Conservation (phyloP, 139 green algal species). For the Coccomyxa sp. region DNA sequence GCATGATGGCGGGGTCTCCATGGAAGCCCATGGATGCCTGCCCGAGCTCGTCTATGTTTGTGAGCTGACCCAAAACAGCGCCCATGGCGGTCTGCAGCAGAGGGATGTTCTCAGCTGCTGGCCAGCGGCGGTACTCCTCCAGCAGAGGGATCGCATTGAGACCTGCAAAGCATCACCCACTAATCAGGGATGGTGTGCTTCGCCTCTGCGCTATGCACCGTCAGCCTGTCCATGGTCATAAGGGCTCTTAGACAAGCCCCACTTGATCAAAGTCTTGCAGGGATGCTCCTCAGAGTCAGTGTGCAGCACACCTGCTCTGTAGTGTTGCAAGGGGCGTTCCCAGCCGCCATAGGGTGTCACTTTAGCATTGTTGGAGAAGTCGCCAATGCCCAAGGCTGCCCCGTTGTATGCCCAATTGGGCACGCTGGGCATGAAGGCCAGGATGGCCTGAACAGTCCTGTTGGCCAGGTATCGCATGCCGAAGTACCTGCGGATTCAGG, state of each 20-base stretch:
- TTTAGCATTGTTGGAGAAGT: constrained; percentile 9
- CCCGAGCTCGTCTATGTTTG: constrained; percentile 4
- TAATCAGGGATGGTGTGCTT: too few species aligned
- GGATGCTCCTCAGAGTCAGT: neutral
- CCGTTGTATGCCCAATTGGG: constrained; percentile 20
- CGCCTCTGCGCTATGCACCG: too few species aligned
- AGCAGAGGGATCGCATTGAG: constrained; percentile 3
- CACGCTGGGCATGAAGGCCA: constrained; percentile 12
- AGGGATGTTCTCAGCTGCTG: neutral
- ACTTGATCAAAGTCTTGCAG: too few species aligned
- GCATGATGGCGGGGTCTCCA: constrained; percentile 1
- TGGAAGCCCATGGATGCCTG: constrained; percentile 1
- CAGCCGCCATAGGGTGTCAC: constrained; percentile 8
- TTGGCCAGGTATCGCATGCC: neutral
- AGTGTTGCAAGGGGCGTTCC: neutral
- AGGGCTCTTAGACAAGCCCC: too few species aligned
- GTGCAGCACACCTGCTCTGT: neutral
- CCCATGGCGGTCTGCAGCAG: constrained; percentile 4
- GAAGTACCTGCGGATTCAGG: constrained; percentile 2
- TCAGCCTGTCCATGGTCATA: too few species aligned
- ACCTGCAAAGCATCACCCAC: too few species aligned
- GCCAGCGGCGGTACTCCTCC: neutral
- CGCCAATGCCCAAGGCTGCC: constrained; percentile 1
- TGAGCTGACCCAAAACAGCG: neutral
- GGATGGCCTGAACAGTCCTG: constrained; percentile 1